Conservation (phyloP, 768 basidiomycete genomes). For the Punctularia strigosozonata region DNA sequence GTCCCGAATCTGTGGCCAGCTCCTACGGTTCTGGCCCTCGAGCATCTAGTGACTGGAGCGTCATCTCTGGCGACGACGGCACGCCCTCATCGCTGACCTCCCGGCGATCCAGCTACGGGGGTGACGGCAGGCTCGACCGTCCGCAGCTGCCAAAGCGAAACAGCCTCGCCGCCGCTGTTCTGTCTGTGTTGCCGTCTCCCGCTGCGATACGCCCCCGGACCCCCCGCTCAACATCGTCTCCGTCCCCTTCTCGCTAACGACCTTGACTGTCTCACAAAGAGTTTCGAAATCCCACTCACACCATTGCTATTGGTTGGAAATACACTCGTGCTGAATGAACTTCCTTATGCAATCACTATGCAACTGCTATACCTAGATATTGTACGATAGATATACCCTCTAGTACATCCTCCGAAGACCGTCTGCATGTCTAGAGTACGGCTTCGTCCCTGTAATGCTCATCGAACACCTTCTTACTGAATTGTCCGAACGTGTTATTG, state of each 20-base stretch:
- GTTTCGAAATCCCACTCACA: too few relatives aligned
- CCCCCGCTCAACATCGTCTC: slow-evolving; percentile 25
- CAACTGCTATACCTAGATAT: too few relatives aligned
- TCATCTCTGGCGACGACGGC: slow-evolving; percentile 71
- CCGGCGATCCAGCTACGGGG: slow-evolving; percentile 81
- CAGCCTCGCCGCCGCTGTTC: slow-evolving; percentile 48
- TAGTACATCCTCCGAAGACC: too few relatives aligned
- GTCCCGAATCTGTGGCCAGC: slow-evolving; percentile 11
- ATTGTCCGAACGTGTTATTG: slow-evolving; percentile 76
- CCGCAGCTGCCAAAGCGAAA: slow-evolving; percentile 42
- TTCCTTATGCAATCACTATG: too few relatives aligned
- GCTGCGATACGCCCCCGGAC: slow-evolving; percentile 29
- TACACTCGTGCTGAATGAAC: too few relatives aligned
- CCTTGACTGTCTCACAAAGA: slow-evolving; percentile 5
- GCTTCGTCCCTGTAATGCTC: slow-evolving; percentile 43
- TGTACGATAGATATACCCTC: too few relatives aligned
- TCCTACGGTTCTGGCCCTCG: slow-evolving; percentile 37
- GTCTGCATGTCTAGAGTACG: too few relatives aligned
- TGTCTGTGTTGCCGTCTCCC: slow-evolving; percentile 49
- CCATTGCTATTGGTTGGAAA: too few relatives aligned
- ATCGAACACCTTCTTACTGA: slow-evolving; percentile 72
- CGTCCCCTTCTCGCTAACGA: slow-evolving; percentile 15
- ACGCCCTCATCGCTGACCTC: slow-evolving; percentile 44
- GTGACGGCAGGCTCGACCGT: slow-evolving; percentile 44
- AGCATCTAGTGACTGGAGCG: slow-evolving; percentile 73